Evolutionary conservation across 805 yeast genomes (phyloP), one percentile per base, ranked within the genome.

Genomic region (Lipomyces japonicus): DNA sequence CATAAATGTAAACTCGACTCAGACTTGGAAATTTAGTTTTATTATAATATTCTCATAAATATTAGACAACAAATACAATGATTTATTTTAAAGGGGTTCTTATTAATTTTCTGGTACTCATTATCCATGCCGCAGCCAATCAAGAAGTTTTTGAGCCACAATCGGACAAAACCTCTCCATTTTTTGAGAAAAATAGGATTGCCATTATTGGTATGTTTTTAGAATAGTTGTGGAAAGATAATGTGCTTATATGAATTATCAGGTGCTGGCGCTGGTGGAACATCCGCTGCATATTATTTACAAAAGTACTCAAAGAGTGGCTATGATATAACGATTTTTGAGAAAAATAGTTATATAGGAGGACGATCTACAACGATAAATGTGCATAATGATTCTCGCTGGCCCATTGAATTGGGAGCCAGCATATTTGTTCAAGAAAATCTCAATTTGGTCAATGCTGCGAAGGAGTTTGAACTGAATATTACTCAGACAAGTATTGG

Each of bases 201-300:
- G 37, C 37, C 10, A 34, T 34, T 18, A 34, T 34, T 12, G 37
- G 37, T 34, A 7, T 28, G 31, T 28, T 12, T 28, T 12, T 34
- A 14, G 21, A 34, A 12, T 14, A 12, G 37, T n/a, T 18, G 10
- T 7, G 7, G 37, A 34, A 12, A 6, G n/a, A 34, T 34, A 34
- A 34, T 12, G 21, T 12, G n/a, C 37, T n/a, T 34, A 28, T 28
- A 28, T 10, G 10, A 14, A 14, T 14, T 10, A 10, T 10, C 74
- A 25, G 80, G 81, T 2, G 77, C 79, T 0, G 81, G 80, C 2
- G 72, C 80, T 2, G 78, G 75, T 7, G 80, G 81, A 1, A 62
- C 78, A 0, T 63, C 75, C 2, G 66, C 74, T n/a, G 74, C 80
- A 2, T 71, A 74, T 54, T 67, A 76, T 50, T 63, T 75, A 14